A percentile compares a stretch with the other conserved stretches of the same genome.
These are phyloP conservation scores for Eleusine coracana DNA, from an alignment of 176 grass and related monocot genomes.

Conservation along the genomic window DNA sequence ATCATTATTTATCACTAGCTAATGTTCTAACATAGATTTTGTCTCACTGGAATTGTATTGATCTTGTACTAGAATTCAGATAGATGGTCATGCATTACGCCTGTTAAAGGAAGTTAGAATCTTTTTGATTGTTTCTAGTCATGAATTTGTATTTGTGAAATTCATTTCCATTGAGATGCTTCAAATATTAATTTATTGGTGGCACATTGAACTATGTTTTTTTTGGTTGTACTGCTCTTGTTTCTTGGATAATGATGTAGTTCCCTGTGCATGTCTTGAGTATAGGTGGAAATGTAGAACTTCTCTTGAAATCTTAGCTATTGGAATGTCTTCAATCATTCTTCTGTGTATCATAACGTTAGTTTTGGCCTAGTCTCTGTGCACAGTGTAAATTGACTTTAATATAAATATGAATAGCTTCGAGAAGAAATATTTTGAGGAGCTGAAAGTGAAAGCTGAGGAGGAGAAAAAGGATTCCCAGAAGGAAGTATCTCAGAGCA, in stretches of 20 bases:
- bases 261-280: not conserved
- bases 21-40: conserved; percentile 1
- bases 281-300: not conserved
- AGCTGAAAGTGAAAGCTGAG: conserved; percentile 74
- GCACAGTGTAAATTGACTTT: conserved; percentile 19
- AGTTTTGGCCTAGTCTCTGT: conserved; percentile 10
- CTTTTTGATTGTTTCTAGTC: conserved; percentile 6
- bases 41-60: not conserved
- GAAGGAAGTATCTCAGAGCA: conserved; percentile 51
- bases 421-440: conserved; percentile 86
- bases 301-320: conserved; percentile 11
- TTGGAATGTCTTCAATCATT: not conserved
- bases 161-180: not conserved
- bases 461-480: conserved; percentile 52
- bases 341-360: not conserved
- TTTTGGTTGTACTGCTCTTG: not conserved
- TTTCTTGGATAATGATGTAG: not conserved
- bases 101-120: not conserved
- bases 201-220: not conserved
- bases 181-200: conserved; percentile 18
- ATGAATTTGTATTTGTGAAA: not conserved
- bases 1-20: not conserved
- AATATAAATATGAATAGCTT: conserved; percentile 56
- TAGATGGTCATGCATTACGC: not conserved
- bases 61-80: conserved; percentile 6